A percentile compares a stretch with the other conserved stretches of the same genome.
Conservation (phyloP, 176 grass and related monocot species). For the Ananas comosus region DNA sequence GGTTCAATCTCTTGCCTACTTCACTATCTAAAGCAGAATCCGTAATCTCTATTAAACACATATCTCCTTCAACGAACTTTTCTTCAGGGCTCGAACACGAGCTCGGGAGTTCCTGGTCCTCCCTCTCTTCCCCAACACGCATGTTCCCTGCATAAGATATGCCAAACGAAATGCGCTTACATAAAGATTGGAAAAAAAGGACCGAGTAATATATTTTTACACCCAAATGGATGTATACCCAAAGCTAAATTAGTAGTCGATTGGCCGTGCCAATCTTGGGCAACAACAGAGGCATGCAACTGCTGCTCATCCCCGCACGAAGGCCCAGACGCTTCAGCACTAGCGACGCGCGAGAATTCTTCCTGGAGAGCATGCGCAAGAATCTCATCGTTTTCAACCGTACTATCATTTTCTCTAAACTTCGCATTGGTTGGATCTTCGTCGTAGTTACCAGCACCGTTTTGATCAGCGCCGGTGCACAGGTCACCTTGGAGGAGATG, state of each 20-base stretch:
- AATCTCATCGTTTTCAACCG: constrained; percentile 52
- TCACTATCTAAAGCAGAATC: constrained; percentile 49
- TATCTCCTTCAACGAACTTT: constrained; percentile 5
- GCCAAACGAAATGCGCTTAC: not conserved
- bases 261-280: constrained; percentile 44
- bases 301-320: constrained; percentile 5
- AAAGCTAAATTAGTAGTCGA: constrained; percentile 13
- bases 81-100: constrained; percentile 32
- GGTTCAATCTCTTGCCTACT: constrained; percentile 70
- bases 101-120: constrained; percentile 20
- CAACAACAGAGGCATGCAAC: constrained; percentile 43
- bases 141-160: not conserved
- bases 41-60: constrained; percentile 21
- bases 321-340: constrained; percentile 34
- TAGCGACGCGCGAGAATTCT: constrained; percentile 50
- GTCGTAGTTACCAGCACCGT: not conserved
- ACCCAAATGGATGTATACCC: not conserved
- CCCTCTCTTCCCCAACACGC: constrained; percentile 10
- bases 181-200: not conserved
- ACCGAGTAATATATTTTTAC: not conserved
- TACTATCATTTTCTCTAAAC: not conserved
- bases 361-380: constrained; percentile 66
- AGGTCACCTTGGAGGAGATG: constrained; percentile 35
- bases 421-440: not conserved
- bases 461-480: not conserved